These are phyloP conservation scores for Colletotrichum costaricense DNA, from an alignment of 2,329 filamentous ascomycete species.

Conservation along the genomic window DNA sequence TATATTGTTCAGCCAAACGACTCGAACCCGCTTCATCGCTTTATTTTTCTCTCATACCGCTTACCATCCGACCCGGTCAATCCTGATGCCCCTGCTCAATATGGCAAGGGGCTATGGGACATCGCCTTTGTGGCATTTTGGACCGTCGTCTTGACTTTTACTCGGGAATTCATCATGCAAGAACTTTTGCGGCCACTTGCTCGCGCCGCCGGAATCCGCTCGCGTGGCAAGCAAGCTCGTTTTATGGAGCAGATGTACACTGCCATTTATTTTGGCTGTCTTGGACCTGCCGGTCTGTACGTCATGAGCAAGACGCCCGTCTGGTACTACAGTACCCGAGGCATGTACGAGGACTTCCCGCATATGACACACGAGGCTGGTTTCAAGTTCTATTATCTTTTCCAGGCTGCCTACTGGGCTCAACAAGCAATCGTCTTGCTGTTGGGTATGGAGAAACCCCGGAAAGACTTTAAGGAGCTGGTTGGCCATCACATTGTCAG, in stretches of 20 bases:
- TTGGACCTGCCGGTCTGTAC: slow-evolving; percentile 86
- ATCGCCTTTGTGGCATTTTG: slow-evolving; percentile 91
- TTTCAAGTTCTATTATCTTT: slow-evolving; percentile 97
- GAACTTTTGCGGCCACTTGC: slow-evolving; percentile 84
- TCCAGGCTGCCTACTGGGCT: slow-evolving; percentile 94
- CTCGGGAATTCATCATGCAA: slow-evolving; percentile 96
- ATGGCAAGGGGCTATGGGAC: slow-evolving; percentile 90
- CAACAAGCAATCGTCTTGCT: slow-evolving; percentile 92
- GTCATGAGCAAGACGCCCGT: slow-evolving; percentile 93
- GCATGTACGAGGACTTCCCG: slow-evolving; percentile 91
- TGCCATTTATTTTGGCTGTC: slow-evolving; percentile 86
- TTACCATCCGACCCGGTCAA: slow-evolving; percentile 63
- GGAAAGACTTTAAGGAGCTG: slow-evolving; percentile 95
- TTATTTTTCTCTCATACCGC: slow-evolving; percentile 91
- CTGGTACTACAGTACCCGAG: slow-evolving; percentile 94
- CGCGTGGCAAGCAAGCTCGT: slow-evolving; percentile 82
- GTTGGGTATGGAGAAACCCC: slow-evolving; percentile 88
- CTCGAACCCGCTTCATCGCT: slow-evolving; percentile 82
- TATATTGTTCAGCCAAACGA: slow-evolving; percentile 82
- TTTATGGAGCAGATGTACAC: slow-evolving; percentile 99
- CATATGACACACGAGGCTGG: slow-evolving; percentile 81
- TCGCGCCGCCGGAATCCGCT: slow-evolving; percentile 74
- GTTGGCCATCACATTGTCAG: slow-evolving; percentile 93
- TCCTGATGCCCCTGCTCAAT: slow-evolving; percentile 68
- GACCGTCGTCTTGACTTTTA: slow-evolving; percentile 89